Base-by-base conservation (phyloP, 345 rosid species). In the Bruguiera gymnorhiza region DNA sequence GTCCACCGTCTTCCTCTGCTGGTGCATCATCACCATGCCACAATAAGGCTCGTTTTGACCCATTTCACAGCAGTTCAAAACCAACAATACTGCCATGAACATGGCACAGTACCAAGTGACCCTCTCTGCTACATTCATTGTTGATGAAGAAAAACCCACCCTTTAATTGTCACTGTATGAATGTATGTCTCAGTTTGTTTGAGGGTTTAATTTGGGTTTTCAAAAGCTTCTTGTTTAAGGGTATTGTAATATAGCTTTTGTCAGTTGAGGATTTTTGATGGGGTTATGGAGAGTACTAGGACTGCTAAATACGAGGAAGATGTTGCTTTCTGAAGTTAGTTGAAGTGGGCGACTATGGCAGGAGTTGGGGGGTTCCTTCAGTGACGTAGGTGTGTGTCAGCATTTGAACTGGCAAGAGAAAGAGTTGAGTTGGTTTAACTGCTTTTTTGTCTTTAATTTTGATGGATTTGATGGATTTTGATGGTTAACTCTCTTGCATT, bases 71-170 rank as follows among this genome's bases (percentile, higher is more conserved):
- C 82, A 77, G 78, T 82, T 86, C 81, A 88, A 69, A 6, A 82
- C 77, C 69, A 88, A 73, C 79, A 89, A 73, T 61, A 76, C 62
- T 26, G 89, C 89, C 67, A 83, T 74, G 52, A 86, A 73, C 83
- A 88, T 67, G 8, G 89, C 84, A 24, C 85, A 80, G 71, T 75
- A 82, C 82, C 89, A 83, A 0, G 89, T 83, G 34, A 84, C 73
- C 76, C 68, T 86, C 82, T 86, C 96, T 2, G 89, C 94, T 73
- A 79, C 63, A 24, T 27, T 79, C 60, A 15, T 21, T 66, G 70
- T 75, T 27, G 90, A 78, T 23, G 92, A 79, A 52, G 83, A 79
- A 72, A 62, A 74, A 68, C 71, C 32, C 67, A 20, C 71, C 83
- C 75, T 34, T 60, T 37, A n/a, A 46, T 43, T 48, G 9, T 21